Base-by-base conservation (phyloP, 1,284 basidiomycete genomes). In the Rhodotorula glutinis region DNA sequence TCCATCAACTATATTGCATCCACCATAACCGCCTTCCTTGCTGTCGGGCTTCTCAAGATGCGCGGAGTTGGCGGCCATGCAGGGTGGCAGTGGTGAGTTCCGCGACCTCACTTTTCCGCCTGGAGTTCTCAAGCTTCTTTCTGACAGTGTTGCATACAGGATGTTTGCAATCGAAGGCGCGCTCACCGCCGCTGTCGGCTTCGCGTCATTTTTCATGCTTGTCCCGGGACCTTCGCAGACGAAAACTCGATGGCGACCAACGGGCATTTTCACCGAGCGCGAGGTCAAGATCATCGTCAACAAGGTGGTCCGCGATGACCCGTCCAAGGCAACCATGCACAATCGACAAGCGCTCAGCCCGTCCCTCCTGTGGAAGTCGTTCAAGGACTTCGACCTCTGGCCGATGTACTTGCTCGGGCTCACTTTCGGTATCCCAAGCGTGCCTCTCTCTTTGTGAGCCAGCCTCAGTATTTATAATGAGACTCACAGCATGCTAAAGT, bases 231-330 rank as follows among this genome's bases (percentile, higher is more conserved):
- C 80, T 0, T 78, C 77, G 1, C 75, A 79, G 68, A 81, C 79
- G 17, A 72, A 71, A 30, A 66, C 65, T 17, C 62, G 70, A 16
- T 71, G 74, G 62, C 69, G 78, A 4, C 66, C 69, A 1, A 76
- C 78, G 21, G 78, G 78, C 1, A 81, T 78, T 77, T 81, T 82
- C 71, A 79, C 75, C 0, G 81, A 80, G 52, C 72, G 78, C 23
- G 80, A 82, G 54, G 80, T 80, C 57, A 77, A 73, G 10, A 80
- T 82, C 71, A 76, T 81, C 49, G 80, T 81, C 70, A 82, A 81
- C 74, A 77, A 77, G 49, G 78, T 81, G 5, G 72, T 82, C 0
- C 76, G 81, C 8, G 81, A 82, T 27, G 81, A 82, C 59, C 81
- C 78, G 1, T 76, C 76, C 41, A 82, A 81, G 72, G 70, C 72